Base-by-base conservation (phyloP, 2,329 filamentous ascomycete genomes). In the Nemania bipapillata region DNA sequence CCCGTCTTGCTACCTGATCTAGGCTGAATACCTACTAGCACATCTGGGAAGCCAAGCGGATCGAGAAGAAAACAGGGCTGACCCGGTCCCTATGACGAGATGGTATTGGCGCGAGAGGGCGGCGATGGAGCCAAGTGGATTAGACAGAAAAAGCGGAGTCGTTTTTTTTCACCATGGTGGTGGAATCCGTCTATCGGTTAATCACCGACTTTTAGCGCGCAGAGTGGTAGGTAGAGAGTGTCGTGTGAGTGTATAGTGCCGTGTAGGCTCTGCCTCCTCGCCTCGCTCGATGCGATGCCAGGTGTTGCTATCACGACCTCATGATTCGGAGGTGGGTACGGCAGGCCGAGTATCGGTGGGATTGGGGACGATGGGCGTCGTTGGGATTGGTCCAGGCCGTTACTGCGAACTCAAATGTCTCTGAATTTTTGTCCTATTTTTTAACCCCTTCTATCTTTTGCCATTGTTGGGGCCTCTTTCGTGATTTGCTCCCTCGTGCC, bases 271-370 rank as follows among this genome's bases (percentile, higher is more conserved):
- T 47, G n/a, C 4, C 45, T 47, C 17, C 20, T 9, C 7, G 45
- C 8, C 15, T 28, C 9, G n/a, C 11, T 15, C 1, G 22, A 24
- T 28, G n/a, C n/a, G n/a, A n/a, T n/a, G n/a, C n/a, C n/a, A 4
- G 5, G 11, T n/a, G 50, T 8, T 30, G 15, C 49, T 20, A 59
- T 63, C 54, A 30, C 50, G 24, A 61, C 52, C 60, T 64, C 56
- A 61, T 63, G 35, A 69, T 61, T 45, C 49, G 22, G 40, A 15
- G 17, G 54, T 59, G 49, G 52, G 35, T 54, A 45, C 47, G 45
- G 58, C 17, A 62, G 3, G 74, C 74, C 74, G 74, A 75, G 65
- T 11, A 74, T 75, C 74, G 74, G 74, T 70, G 64, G 61, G 62
- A 63, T 22, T 54, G 53, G 32, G 32, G 42, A 20, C 6, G n/a